Percentiles rank a stretch among this genome's conserved stretches.
These are phyloP conservation scores for Yamadazyma spencermartinsiae DNA, from an alignment of 1,139 yeast species.

Conservation along the genomic window DNA sequence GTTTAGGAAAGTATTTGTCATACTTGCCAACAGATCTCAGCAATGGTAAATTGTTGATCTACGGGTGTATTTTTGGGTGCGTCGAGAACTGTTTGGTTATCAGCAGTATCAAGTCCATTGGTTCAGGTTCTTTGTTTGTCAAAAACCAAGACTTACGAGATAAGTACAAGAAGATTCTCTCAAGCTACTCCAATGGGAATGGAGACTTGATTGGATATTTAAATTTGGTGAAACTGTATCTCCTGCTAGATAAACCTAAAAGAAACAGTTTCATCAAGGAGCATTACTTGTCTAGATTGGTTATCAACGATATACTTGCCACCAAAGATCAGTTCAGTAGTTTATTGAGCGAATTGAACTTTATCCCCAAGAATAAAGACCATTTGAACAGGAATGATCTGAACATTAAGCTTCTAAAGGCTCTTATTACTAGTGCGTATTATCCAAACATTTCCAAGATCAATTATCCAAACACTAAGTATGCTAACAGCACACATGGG, in stretches of 20 bases:
- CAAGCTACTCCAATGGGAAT: conserved; percentile 32
- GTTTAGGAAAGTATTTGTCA: conserved; percentile 80
- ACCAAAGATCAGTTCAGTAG: conserved; percentile 68
- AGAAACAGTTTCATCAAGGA: conserved; percentile 55
- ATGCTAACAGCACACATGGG: conserved; percentile 68
- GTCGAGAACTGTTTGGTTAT: conserved; percentile 72
- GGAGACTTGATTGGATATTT: conserved; percentile 80
- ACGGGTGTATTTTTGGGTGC: conserved; percentile 82
- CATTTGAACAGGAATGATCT: conserved; percentile 48
- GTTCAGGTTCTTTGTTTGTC: conserved; percentile 59
- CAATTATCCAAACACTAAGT: conserved; percentile 80
- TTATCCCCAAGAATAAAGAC: conserved; percentile 34
- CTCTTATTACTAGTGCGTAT: conserved; percentile 76
- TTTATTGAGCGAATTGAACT: conserved; percentile 73
- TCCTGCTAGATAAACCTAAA: conserved; percentile 19
- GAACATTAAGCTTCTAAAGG: conserved; percentile 55
- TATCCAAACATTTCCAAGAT: conserved; percentile 83
- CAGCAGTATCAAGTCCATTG: conserved; percentile 73
- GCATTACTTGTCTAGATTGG: conserved; percentile 61
- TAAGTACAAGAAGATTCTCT: conserved; percentile 52
- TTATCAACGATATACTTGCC: conserved; percentile 70
- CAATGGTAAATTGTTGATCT: conserved; percentile 78
- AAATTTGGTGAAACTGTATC: conserved; percentile 55
- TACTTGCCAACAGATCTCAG: conserved; percentile 82
- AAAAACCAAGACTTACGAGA: conserved; percentile 65